Conservation (phyloP, 2,329 filamentous ascomycete species). For the Aspergillus oerlinghausenensis region DNA sequence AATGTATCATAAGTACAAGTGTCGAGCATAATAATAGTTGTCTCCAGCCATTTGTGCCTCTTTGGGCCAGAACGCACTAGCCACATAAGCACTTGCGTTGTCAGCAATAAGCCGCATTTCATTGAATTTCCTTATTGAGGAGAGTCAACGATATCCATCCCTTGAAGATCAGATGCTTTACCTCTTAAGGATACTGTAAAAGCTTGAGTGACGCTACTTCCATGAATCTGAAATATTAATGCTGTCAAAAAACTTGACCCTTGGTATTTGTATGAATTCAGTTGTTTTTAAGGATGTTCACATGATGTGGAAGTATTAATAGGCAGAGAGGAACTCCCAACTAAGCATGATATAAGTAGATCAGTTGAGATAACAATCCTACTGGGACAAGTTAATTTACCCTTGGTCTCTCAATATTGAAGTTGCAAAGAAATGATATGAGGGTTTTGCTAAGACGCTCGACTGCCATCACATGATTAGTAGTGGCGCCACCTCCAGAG, state of each 20-base stretch:
- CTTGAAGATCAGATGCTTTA: not conserved
- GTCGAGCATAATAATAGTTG: not conserved
- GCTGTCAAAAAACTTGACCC: no score
- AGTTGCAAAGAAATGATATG: not conserved
- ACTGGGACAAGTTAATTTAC: no score
- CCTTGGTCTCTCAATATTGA: not conserved
- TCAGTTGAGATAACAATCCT: not conserved
- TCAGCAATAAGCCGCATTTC: conserved; percentile 4
- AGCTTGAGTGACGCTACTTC: not conserved
- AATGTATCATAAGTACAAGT: not conserved
- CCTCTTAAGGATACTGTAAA: not conserved
- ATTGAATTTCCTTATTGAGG: not conserved
- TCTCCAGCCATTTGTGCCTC: not conserved
- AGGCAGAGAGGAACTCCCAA: not conserved
- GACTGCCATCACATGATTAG: conserved; percentile 2
- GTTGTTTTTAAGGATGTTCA: not conserved
- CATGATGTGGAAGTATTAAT: not conserved
- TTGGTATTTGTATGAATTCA: not conserved
- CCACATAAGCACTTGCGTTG: conserved; percentile 3
- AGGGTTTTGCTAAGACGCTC: not conserved
- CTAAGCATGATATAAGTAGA: not conserved
- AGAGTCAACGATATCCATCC: not conserved
- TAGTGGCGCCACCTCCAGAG: conserved; percentile 25
- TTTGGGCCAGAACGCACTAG: conserved; percentile 2
- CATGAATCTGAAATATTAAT: not conserved